Evolutionary conservation across 768 basidiomycete species (phyloP), one percentile per base, ranked within the genome.

Genomic region (Cyclocybe aegerita): DNA sequence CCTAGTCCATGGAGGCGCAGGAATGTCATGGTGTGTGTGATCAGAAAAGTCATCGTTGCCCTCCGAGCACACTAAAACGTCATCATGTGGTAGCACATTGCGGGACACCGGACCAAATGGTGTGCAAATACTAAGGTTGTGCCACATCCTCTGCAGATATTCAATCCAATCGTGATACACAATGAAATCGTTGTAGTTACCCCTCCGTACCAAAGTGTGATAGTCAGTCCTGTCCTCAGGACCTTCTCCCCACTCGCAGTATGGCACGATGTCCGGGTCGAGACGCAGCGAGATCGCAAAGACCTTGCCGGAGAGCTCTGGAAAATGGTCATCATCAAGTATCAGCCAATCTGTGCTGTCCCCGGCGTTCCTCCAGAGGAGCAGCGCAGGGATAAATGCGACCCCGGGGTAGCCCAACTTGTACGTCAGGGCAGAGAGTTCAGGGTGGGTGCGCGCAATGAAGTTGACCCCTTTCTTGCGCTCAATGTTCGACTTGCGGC

Each of bases 281-380:
- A 12, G 7, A 9, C 33, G 30, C n/a, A 44, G 42, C 45, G 15
- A 31, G 32, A 14, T 23, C 23, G 1, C 23, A 23, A 36, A 16
- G 8, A 31, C 49, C 14, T 39, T 33, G 9, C 33, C 49, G 14
- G 39, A 44, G 4, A 44, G 23, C 5, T 46, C 30, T 16, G 30
- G 30, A 5, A 3, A 5, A 23, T 5, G 23, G 23, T 23, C 1
- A 23, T 23, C 23, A 23, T 23, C 23, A 23, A 23, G 5, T 23
- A 23, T n/a, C n/a, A n/a, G n/a, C n/a, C n/a, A n/a, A n/a, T n/a
- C n/a, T n/a, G n/a, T n/a, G n/a, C n/a, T n/a, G n/a, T n/a, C n/a
- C n/a, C 35, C 49, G n/a, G 16, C 36, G 4, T 32, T 15, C 12
- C 33, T 38, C 49, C 49, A 52, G 12, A 52, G 41, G 9, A 46